phyloP scores from a whole-genome alignment of 306 rosid species.

The Sophora flavescens region DNA sequence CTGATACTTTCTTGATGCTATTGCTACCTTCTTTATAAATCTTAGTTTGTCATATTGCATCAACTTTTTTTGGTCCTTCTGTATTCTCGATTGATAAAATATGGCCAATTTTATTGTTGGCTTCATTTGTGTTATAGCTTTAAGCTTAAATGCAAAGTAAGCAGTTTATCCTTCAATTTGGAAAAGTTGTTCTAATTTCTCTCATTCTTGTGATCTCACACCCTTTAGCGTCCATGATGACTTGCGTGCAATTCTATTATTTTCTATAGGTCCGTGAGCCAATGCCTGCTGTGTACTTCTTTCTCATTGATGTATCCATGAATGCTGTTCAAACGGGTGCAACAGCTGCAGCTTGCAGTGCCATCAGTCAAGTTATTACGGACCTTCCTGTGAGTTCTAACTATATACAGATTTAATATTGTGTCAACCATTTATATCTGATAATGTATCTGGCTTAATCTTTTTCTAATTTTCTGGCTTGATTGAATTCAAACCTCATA shows the following conservation, averaged over 20 bases:
- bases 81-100: conserved; percentile 26
- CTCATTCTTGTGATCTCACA: conserved; percentile 12
- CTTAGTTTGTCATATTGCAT: conserved; percentile 24
- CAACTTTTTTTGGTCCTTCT: conserved; percentile 10
- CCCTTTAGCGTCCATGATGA: conserved; percentile 17
- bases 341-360: conserved; percentile 99
- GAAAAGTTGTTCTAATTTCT: not conserved
- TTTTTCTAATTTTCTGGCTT: conserved; percentile 41
- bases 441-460: conserved; percentile 26
- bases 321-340: conserved; percentile 99
- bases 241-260: conserved; percentile 34
- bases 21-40: conserved; percentile 9
- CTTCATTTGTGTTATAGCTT: conserved; percentile 22
- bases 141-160: conserved; percentile 12
- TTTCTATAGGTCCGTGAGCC: conserved; percentile 90
- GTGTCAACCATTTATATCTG: conserved; percentile 32
- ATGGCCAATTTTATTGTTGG: conserved; percentile 1
- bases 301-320: conserved; percentile 96
- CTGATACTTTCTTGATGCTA: conserved; percentile 18
- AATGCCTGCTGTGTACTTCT: conserved; percentile 96
- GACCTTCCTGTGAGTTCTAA: conserved; percentile 94
- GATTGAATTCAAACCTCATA: conserved; percentile 34
- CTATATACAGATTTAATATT: conserved; percentile 14
- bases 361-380: conserved; percentile 87
- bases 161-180: conserved; percentile 31